Conservation (phyloP, 495 filamentous ascomycete genomes). For the Rhypophila decipiens region DNA sequence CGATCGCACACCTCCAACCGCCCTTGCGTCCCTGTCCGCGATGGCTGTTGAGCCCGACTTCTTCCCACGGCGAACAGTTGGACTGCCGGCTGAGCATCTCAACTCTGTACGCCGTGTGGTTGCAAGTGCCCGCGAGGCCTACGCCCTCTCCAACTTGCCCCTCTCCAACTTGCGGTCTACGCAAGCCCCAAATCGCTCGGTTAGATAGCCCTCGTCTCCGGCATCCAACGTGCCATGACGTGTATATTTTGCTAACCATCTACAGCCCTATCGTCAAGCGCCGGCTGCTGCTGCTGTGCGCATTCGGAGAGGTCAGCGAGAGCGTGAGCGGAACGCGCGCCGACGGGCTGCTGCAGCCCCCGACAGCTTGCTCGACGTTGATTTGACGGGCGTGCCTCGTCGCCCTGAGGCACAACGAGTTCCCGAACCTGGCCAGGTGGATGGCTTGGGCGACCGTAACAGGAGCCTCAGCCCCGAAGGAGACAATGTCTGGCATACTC, state of each 20-base stretch:
- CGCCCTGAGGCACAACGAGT: background rate
- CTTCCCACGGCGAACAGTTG: constrained; percentile 2
- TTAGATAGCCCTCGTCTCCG: too few species aligned
- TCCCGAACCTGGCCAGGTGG: constrained; percentile 23
- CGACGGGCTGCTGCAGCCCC: background rate
- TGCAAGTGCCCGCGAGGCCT: background rate
- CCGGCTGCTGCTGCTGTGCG: background rate
- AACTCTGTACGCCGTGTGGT: background rate
- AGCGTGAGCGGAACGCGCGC: background rate
- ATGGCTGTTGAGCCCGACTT: constrained; percentile 18
- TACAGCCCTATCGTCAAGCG: constrained; percentile 7
- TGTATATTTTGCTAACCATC: too few species aligned
- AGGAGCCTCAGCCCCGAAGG: constrained; percentile 73
- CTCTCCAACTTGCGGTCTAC: constrained; percentile 19
- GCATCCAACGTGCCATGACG: too few species aligned
- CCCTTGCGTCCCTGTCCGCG: constrained; percentile 1
- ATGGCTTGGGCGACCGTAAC: constrained; percentile 79
- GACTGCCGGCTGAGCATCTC: constrained; percentile 3
- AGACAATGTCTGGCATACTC: constrained; percentile 68
- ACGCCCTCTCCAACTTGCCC: background rate
- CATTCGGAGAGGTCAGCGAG: background rate
- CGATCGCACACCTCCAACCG: background rate
- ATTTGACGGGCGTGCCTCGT: background rate
- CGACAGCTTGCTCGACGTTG: background rate
- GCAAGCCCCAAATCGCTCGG: constrained; percentile 10